Conservation (phyloP, 352 stramenopile genomes). For the Saprolegnia diclina region DNA sequence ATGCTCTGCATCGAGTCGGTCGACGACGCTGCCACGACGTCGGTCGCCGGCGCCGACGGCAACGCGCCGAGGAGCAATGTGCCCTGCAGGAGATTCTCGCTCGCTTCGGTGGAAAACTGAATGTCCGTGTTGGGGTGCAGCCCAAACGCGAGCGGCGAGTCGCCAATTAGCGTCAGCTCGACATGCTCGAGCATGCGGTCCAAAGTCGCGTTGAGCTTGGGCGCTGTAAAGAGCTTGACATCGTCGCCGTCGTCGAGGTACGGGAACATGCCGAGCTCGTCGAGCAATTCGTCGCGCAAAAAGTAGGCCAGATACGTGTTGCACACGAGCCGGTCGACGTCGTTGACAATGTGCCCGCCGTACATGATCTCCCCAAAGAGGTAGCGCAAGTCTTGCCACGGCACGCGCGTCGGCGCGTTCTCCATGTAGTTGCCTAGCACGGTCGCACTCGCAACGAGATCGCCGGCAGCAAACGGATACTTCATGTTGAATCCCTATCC, state of each 20-base stretch:
- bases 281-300: slow-evolving; percentile 81
- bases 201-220: slow-evolving; percentile 59
- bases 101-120: slow-evolving; percentile 82
- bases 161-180: slow-evolving; percentile 66
- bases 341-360: slow-evolving; percentile 83
- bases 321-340: slow-evolving; percentile 70
- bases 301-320: slow-evolving; percentile 85
- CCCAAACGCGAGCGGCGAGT: slow-evolving; percentile 85
- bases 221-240: slow-evolving; percentile 58
- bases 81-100: slow-evolving; percentile 65
- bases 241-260: slow-evolving; percentile 60
- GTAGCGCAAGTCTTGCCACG: slow-evolving; percentile 87
- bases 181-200: slow-evolving; percentile 88
- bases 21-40: background rate
- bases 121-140: slow-evolving; percentile 92
- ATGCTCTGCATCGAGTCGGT: slow-evolving; percentile 65
- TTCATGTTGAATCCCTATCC: slow-evolving; percentile 80
- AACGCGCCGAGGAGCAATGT: slow-evolving; percentile 56
- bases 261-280: slow-evolving; percentile 86
- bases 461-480: slow-evolving; percentile 85
- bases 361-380: slow-evolving; percentile 89
- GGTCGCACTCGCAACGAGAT: slow-evolving; percentile 75
- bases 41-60: slow-evolving; percentile 1
- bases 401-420: slow-evolving; percentile 77
- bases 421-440: slow-evolving; percentile 92